Base-by-base conservation (phyloP, 352 stramenopile genomes). In the Phytophthora citrophthora region DNA sequence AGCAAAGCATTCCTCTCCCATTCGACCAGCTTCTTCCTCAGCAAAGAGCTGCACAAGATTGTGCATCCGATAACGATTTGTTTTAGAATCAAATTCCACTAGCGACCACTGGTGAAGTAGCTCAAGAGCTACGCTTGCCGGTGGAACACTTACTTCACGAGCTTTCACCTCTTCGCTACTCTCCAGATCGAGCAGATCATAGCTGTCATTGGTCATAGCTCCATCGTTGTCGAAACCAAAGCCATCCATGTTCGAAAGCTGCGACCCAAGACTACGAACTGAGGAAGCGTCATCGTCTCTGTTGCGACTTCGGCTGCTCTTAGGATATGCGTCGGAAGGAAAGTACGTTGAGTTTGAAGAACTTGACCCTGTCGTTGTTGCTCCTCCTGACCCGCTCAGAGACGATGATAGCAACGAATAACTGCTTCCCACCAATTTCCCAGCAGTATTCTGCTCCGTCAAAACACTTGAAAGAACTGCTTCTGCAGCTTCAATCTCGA, bases 11-110 rank as follows among this genome's bases (percentile, higher is more conserved):
- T 82, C 70, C 4, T 90, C 83, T 13, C 77, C 79, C 54, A 93
- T 72, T 16, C 70, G 67, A 31, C 63, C 76, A 40, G 82, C 83
- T 75, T 94, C 86, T 53, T 92, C 82, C 60, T 94, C 84, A 2
- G 86, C 86, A 66, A 94, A 94, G 31, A 93, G 74, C 58, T 93
- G 86, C 24, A 94, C 81, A 16, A 94, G 78, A 36, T 91, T 94
- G 59, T 94, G 86, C 75, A 94, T 88, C 2, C 83, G 86, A 67
- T 93, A 94, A 11, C 81, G 77, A 61, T 81, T 88, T 5, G 78
- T 75, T 38, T 82, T 77, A 13, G 77, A 77, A 40, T 93, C 84
- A 27, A 87, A 90, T 55, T 94, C 86, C 27, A 94, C 79, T 4
- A 94, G 73, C 1, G 86, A 94, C 86, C 86, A 94, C 44, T 93